Evolutionary conservation across 2,329 filamentous ascomycete genomes (phyloP).

Genomic region (Fusarium redolens): DNA sequence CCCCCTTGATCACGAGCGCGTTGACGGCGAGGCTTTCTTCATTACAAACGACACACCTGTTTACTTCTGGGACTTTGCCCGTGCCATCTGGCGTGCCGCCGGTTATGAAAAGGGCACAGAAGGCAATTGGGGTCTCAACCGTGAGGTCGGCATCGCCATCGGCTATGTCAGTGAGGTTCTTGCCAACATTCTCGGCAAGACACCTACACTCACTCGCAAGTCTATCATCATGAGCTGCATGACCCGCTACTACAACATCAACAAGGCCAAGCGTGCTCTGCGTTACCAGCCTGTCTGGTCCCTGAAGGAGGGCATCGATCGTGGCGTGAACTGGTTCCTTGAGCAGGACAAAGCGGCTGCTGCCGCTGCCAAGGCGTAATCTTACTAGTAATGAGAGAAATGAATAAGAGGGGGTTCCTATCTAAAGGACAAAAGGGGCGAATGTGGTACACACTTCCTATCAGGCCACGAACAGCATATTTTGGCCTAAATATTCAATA

Average conservation of each 20-base stretch:
- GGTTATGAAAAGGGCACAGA: slow-evolving; percentile 64
- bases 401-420: neutral
- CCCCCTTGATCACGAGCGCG: slow-evolving; percentile 76
- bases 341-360: slow-evolving; percentile 58
- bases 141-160: slow-evolving; percentile 62
- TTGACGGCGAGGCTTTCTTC: slow-evolving; percentile 89
- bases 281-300: slow-evolving; percentile 76
- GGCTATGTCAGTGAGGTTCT: slow-evolving; percentile 66
- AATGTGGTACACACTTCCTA: slow-evolving; percentile 4
- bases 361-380: slow-evolving; percentile 40
- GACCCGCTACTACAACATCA: slow-evolving; percentile 82
- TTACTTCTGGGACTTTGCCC: slow-evolving; percentile 91
- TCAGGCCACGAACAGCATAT: slow-evolving; percentile 11
- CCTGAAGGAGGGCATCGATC: slow-evolving; percentile 71
- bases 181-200: slow-evolving; percentile 61
- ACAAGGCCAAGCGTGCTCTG: slow-evolving; percentile 77
- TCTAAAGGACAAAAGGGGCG: slow-evolving; percentile 5
- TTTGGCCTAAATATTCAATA: slow-evolving; percentile 18
- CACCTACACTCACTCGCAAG: slow-evolving; percentile 68
- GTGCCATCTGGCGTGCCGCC: slow-evolving; percentile 77
- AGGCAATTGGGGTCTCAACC: slow-evolving; percentile 66
- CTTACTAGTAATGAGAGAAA: neutral
- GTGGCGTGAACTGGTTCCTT: slow-evolving; percentile 65
- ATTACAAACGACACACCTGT: slow-evolving; percentile 90
- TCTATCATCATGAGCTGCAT: slow-evolving; percentile 76